These are phyloP conservation scores for Pseudomonodictys pantanalensis DNA, from an alignment of 495 filamentous ascomycete species.

Conservation along the genomic window DNA sequence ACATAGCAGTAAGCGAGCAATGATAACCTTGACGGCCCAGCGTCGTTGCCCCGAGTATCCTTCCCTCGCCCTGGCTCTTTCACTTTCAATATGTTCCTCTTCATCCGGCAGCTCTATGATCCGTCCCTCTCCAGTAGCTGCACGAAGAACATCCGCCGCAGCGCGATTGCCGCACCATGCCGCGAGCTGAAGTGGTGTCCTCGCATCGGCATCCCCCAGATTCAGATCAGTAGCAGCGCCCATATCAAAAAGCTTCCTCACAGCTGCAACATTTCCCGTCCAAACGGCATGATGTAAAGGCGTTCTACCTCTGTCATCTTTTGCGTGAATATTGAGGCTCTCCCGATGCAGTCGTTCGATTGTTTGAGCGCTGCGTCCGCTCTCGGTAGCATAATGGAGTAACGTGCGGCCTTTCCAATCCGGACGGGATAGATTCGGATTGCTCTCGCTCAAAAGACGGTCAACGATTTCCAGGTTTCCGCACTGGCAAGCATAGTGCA, in stretches of 20 bases:
- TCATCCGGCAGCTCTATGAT: too few species aligned
- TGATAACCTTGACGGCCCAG: too few species aligned
- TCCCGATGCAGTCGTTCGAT: neutral
- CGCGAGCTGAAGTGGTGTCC: too few species aligned
- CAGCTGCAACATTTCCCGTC: neutral
- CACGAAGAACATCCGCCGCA: too few species aligned
- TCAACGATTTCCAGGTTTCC: neutral
- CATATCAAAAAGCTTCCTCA: neutral
- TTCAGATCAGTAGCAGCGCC: too few species aligned
- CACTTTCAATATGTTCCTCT: too few species aligned
- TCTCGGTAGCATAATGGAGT: conserved; percentile 4
- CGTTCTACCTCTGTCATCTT: neutral
- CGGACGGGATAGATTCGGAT: neutral
- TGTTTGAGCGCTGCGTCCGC: neutral
- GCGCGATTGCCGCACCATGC: too few species aligned
- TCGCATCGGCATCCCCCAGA: too few species aligned
- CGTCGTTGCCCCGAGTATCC: too few species aligned
- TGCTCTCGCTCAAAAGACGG: neutral
- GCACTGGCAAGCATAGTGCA: neutral
- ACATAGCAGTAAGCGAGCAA: too few species aligned
- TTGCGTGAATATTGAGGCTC: neutral
- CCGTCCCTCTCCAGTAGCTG: too few species aligned
- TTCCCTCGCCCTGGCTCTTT: too few species aligned
- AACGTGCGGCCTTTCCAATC: neutral
- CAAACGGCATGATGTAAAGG: neutral